Evolutionary conservation across 331 rosid genomes (phyloP), one percentile per base, ranked within the genome.

Genomic region (Malus hybrid): DNA sequence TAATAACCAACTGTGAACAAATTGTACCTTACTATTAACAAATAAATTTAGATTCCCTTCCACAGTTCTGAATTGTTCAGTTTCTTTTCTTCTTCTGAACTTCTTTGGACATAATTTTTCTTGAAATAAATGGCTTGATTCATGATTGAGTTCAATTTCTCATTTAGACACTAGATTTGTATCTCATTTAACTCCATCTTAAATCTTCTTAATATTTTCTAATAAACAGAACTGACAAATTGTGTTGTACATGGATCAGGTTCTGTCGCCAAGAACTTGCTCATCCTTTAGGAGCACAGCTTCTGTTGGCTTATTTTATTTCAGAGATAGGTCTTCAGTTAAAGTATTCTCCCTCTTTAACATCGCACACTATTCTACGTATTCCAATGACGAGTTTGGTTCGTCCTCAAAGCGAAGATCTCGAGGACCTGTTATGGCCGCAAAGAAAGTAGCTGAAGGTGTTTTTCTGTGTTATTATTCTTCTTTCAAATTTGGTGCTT

Each of bases 401-500:
- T 83, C 76, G 68, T 86, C 96, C 54, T 95, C 99, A 18, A 92
- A 92, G 73, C 83, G 97, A 84, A 88, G 98, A 83, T 86, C 97
- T 69, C 76, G 93, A 67, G 98, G 98, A 77, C 98, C 97, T 42
- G 87, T 92, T 44, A 90, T 92, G 98, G 97, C 96, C 3, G 98
- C 90, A 56, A 95, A 86, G 79, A 95, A 89, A 80, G 85, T 87
- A 39, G 85, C 93, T 27, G 87, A 92, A 88, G 98, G 99, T 90
- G 70, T 9, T 50, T 67, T 69, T n/a, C 11, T 55, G 28, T 46
- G 15, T 71, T 71, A 28, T 55, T 20, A 48, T 39, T 79, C 48
- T 73, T 36, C 8, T 70, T 76, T 50, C n/a, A 70, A 73, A 57
- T 19, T 46, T 29, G 66, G 34, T 48, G 29, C 54, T 7, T 67